Conservation (phyloP, 257 asterid genomes). For the Galeopsis tetrahit region DNA sequence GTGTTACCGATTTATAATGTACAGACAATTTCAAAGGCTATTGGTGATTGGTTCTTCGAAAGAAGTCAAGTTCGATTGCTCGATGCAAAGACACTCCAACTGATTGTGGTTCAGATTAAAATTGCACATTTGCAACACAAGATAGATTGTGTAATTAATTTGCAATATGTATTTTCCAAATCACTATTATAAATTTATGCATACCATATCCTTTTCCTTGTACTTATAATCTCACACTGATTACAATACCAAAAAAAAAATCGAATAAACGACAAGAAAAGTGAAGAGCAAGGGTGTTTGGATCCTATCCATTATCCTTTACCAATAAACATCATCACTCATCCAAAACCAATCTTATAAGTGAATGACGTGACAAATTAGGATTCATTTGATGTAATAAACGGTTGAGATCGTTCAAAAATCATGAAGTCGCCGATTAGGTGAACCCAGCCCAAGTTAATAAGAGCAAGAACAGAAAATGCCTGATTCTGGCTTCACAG, state of each 20-base stretch:
- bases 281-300: background rate
- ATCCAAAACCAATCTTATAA: background rate
- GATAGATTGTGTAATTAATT: background rate
- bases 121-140: background rate
- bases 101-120: background rate
- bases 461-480: background rate
- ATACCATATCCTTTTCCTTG: too few relatives aligned
- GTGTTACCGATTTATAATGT: background rate
- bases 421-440: background rate
- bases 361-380: background rate
- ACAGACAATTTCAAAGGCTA: slow-evolving; percentile 16
- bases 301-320: background rate
- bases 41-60: slow-evolving; percentile 3
- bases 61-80: background rate
- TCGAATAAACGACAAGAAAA: background rate
- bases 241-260: too few relatives aligned
- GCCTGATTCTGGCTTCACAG: slow-evolving; percentile 26
- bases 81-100: background rate
- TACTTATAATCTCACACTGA: too few relatives aligned
- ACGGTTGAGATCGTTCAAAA: background rate
- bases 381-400: too few relatives aligned
- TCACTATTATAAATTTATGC: too few relatives aligned
- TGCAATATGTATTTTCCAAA: slow-evolving; percentile 27
- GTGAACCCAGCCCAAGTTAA: too few relatives aligned
- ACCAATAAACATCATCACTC: background rate